Evolutionary conservation across 2,329 filamentous ascomycete genomes (phyloP).

Genomic region (Calonectria multiphialidica): DNA sequence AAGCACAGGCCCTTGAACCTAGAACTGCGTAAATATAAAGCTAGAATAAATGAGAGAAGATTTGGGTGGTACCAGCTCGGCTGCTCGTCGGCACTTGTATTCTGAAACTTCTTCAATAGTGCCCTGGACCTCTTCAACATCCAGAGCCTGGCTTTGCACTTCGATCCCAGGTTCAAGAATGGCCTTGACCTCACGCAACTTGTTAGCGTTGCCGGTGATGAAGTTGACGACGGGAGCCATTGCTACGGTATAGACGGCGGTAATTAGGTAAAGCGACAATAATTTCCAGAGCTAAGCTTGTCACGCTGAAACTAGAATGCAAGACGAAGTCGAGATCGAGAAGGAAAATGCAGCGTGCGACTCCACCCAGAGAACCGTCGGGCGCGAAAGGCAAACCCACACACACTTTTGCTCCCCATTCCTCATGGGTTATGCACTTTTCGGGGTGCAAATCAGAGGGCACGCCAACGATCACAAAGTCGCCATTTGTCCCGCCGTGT

Average conservation of each 20-base stretch:
- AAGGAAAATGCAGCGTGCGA: neutral
- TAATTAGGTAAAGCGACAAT: neutral
- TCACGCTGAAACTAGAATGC: neutral
- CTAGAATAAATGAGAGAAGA: neutral
- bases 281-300: neutral
- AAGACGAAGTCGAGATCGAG: neutral
- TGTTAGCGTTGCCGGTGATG: constrained; percentile 97
- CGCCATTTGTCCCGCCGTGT: neutral
- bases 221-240: constrained; percentile 78
- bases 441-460: constrained; percentile 7
- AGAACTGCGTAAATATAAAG: constrained; percentile 12
- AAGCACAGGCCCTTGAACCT: constrained; percentile 89
- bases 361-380: neutral
- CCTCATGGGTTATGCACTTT: constrained; percentile 20
- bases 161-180: constrained; percentile 83
- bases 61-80: constrained; percentile 71
- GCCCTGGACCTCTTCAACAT: constrained; percentile 92
- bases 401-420: neutral
- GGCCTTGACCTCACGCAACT: constrained; percentile 88
- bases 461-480: neutral
- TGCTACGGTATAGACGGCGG: neutral
- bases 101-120: constrained; percentile 90
- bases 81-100: constrained; percentile 88
- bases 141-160: constrained; percentile 79
- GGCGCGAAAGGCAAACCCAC: neutral